Evolutionary conservation across 202 grass and related monocot genomes (phyloP).

Genomic region (Elaeis oleifera): DNA sequence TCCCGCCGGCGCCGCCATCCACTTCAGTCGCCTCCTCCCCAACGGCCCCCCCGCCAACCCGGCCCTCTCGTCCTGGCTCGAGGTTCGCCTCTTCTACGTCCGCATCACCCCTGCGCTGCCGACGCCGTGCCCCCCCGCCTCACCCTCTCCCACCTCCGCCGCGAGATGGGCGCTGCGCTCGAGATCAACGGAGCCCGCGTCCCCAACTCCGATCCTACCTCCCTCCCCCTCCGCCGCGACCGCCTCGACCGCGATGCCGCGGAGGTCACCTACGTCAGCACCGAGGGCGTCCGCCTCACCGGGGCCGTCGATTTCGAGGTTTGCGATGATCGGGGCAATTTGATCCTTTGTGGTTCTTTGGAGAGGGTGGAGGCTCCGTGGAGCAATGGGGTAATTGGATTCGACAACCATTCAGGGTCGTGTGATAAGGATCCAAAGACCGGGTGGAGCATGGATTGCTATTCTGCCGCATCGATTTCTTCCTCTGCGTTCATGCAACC

Average conservation of each 20-base stretch:
- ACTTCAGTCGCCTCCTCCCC: background rate
- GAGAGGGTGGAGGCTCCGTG: conserved; percentile 33
- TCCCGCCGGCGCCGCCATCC: background rate
- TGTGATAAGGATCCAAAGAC: conserved; percentile 24
- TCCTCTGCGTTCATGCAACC: conserved; percentile 12
- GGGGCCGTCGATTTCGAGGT: conserved; percentile 43
- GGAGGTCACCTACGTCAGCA: conserved; percentile 37
- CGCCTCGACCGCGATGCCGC: conserved; percentile 23
- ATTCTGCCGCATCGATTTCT: conserved; percentile 22
- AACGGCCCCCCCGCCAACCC: background rate
- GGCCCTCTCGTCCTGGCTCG: conserved; percentile 13
- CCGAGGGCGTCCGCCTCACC: conserved; percentile 28
- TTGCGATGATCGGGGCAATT: conserved; percentile 32
- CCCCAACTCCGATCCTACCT: background rate
- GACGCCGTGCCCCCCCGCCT: conserved; percentile 10
- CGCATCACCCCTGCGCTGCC: conserved; percentile 22
- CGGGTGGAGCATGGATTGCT: conserved; percentile 44
- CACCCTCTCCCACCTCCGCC: conserved; percentile 27
- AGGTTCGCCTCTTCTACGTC: conserved; percentile 46
- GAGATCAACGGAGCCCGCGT: conserved; percentile 34
- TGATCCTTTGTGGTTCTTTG: conserved; percentile 34
- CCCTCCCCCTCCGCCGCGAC: conserved; percentile 27
- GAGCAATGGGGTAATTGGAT: conserved; percentile 27
- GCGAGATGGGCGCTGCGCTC: conserved; percentile 18
- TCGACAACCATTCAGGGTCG: conserved; percentile 6